Conservation (phyloP, 352 stramenopile species). For the Phytophthora palmivora region DNA sequence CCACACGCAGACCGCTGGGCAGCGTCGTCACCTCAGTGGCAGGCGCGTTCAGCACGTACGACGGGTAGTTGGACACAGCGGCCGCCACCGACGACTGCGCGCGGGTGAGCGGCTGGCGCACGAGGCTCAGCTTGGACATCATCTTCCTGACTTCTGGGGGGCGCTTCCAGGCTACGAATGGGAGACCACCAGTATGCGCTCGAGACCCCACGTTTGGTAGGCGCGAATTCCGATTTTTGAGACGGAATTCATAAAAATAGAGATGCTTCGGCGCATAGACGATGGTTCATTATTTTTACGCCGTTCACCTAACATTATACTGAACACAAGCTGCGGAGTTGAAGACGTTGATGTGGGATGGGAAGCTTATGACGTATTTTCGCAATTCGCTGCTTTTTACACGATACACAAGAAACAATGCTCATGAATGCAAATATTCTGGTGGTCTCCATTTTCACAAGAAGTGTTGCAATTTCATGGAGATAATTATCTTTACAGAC, state of each 20-base stretch:
- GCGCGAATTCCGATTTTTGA: conserved; percentile 20
- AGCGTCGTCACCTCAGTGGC: conserved; percentile 98
- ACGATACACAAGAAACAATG: not conserved
- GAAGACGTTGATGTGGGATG: not conserved
- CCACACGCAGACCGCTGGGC: conserved; percentile 96
- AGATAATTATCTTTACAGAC: no score
- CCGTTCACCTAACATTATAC: conserved; percentile 22
- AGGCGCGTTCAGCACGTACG: conserved; percentile 93
- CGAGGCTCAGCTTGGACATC: conserved; percentile 71
- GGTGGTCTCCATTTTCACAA: conserved; percentile 4
- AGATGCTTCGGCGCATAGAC: conserved; percentile 20
- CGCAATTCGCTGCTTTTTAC: not conserved
- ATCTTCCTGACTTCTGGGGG: conserved; percentile 39
- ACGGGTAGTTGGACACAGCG: conserved; percentile 79
- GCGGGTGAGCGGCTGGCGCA: conserved; percentile 63
- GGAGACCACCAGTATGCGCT: conserved; percentile 33
- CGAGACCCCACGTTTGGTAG: conserved; percentile 37
- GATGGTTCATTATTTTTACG: conserved; percentile 8
- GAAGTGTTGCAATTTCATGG: not conserved
- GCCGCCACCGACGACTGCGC: conserved; percentile 76
- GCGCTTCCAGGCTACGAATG: conserved; percentile 50
- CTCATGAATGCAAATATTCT: not conserved
- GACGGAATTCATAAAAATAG: conserved; percentile 18
- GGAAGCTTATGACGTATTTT: not conserved
- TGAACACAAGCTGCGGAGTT: conserved; percentile 26